Conservation (phyloP, 768 basidiomycete genomes). For the Rhizopogon roseolus region DNA sequence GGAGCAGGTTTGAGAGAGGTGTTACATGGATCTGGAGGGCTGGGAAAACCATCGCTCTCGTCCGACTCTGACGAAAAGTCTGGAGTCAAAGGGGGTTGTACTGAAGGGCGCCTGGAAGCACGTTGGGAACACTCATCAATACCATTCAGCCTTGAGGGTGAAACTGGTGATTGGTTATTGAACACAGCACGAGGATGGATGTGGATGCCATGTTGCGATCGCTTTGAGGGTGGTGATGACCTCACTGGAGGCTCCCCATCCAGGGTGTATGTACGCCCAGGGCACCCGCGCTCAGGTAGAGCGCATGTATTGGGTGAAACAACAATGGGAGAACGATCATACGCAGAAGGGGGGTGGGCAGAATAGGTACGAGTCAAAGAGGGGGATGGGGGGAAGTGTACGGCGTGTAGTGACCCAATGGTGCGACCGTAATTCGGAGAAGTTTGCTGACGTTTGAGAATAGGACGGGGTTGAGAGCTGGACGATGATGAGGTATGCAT, state of each 20-base stretch:
- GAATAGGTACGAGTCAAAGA: constrained; percentile 33
- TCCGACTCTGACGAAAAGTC: constrained; percentile 61
- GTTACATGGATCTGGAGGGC: constrained; percentile 25
- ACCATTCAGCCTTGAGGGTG: not conserved
- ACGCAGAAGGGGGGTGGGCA: constrained; percentile 42
- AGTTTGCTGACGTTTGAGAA: constrained; percentile 46
- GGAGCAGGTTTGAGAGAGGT: constrained; percentile 11
- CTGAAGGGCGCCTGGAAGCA: constrained; percentile 8
- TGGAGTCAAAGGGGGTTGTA: constrained; percentile 49
- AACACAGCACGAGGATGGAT: constrained; percentile 42
- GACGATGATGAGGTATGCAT: constrained; percentile 8
- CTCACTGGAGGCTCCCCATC: constrained; percentile 27
- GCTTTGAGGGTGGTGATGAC: constrained; percentile 11
- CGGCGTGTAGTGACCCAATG: constrained; percentile 29
- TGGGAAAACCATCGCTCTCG: constrained; percentile 52
- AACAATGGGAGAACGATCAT: constrained; percentile 79
- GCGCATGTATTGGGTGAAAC: constrained; percentile 70
- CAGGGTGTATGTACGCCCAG: constrained; percentile 61
- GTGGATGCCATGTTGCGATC: constrained; percentile 29
- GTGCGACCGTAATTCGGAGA: constrained; percentile 13
- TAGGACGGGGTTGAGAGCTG: constrained; percentile 39
- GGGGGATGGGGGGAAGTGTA: constrained; percentile 45
- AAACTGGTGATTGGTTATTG: constrained; percentile 1
- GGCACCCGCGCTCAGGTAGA: constrained; percentile 75
- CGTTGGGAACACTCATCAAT: constrained; percentile 10